Evolutionary conservation across 1,139 yeast genomes (phyloP).

Genomic region (Spathaspora sp.): DNA sequence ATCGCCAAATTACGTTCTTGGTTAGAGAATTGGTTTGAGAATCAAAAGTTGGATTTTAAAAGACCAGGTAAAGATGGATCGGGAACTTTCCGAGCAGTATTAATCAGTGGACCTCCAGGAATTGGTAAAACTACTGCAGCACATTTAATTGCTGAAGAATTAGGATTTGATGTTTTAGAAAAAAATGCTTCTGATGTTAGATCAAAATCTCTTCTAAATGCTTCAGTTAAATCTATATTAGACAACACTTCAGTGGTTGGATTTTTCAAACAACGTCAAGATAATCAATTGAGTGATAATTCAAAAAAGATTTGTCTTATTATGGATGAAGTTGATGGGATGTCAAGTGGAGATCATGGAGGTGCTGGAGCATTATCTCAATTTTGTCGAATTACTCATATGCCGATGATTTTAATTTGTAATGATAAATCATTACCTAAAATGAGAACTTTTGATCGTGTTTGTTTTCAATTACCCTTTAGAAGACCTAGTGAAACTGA

Average conservation of each 20-base stretch:
- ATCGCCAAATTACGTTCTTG: slow-evolving; percentile 66
- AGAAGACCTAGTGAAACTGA: slow-evolving; percentile 85
- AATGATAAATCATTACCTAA: slow-evolving; percentile 91
- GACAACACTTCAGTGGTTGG: slow-evolving; percentile 85
- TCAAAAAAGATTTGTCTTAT: slow-evolving; percentile 62
- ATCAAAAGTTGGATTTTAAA: slow-evolving; percentile 55
- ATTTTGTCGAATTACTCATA: slow-evolving; percentile 78
- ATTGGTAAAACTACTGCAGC: slow-evolving; percentile 84
- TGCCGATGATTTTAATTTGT: slow-evolving; percentile 91
- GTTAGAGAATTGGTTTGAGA: slow-evolving; percentile 75
- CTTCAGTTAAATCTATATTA: slow-evolving; percentile 67
- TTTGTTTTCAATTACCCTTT: slow-evolving; percentile 80
- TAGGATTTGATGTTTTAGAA: slow-evolving; percentile 73
- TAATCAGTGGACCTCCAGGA: slow-evolving; percentile 86
- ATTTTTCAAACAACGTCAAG: slow-evolving; percentile 51
- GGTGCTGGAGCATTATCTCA: slow-evolving; percentile 96
- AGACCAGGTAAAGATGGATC: slow-evolving; percentile 59
- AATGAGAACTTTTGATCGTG: slow-evolving; percentile 92
- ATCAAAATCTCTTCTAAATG: slow-evolving; percentile 72
- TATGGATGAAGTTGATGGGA: slow-evolving; percentile 99
- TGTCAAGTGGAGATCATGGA: slow-evolving; percentile 98
- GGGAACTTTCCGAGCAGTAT: slow-evolving; percentile 73
- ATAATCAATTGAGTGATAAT: slow-evolving; percentile 22
- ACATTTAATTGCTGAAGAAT: slow-evolving; percentile 62
- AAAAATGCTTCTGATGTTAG: slow-evolving; percentile 89